phyloP scores from a whole-genome alignment of 352 stramenopile species.

The Detonula confervacea region DNA sequence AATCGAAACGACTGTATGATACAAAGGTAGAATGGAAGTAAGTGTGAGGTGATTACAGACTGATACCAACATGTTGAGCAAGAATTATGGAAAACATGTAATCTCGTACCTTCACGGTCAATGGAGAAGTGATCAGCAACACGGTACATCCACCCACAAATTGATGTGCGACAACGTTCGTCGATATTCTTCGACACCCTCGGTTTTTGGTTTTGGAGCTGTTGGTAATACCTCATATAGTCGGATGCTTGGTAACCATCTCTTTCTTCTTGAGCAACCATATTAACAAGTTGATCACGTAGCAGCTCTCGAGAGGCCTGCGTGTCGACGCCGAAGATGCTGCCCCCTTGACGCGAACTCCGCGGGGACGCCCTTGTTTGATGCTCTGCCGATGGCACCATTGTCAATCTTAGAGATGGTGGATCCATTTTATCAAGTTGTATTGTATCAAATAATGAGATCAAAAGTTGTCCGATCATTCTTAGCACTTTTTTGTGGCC shows the following conservation, averaged over 20 bases:
- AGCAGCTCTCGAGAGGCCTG: conserved; percentile 20
- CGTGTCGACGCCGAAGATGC: not conserved
- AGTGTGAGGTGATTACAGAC: not conserved
- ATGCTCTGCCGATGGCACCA: conserved; percentile 10
- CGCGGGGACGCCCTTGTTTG: not conserved
- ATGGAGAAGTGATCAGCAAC: conserved; percentile 74
- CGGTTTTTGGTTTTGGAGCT: conserved; percentile 4
- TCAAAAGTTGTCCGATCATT: too few relatives aligned
- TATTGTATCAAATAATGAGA: conserved; percentile 11
- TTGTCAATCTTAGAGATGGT: conserved; percentile 21
- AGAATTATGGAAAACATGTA: not conserved
- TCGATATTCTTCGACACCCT: conserved; percentile 45
- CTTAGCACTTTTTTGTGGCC: too few relatives aligned
- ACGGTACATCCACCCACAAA: conserved; percentile 77
- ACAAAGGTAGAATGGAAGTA: not conserved
- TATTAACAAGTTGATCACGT: conserved; percentile 38
- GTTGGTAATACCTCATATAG: conserved; percentile 58
- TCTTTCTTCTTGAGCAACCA: conserved; percentile 57
- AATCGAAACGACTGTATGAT: conserved; percentile 38
- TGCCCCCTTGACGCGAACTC: not conserved
- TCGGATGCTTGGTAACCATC: conserved; percentile 60
- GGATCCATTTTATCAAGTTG: conserved; percentile 17
- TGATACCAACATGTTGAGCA: not conserved
- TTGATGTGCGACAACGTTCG: conserved; percentile 65
- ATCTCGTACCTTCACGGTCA: conserved; percentile 52